Conservation (phyloP, 345 rosid species). For the Salix purpurea region DNA sequence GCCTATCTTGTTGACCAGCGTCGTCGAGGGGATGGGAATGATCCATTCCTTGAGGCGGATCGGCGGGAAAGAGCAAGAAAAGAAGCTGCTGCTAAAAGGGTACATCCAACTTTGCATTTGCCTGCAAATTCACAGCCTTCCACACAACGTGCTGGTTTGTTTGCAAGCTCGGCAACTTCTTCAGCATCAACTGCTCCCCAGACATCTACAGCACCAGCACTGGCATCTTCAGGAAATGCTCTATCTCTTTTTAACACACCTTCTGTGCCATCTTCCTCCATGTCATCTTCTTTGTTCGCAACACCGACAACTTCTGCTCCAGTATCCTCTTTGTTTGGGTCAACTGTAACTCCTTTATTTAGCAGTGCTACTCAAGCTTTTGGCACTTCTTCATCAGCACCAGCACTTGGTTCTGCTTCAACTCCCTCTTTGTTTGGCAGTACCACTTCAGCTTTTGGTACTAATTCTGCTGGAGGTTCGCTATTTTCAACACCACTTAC, state of each 20-base stretch:
- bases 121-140: conserved; percentile 70
- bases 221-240: conserved; percentile 60
- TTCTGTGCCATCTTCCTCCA: conserved; percentile 41
- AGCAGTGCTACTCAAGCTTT: too few relatives aligned
- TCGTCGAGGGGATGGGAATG: conserved; percentile 63
- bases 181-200: conserved; percentile 42
- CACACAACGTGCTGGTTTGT: conserved; percentile 61
- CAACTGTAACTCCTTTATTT: conserved; percentile 27
- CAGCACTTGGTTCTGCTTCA: conserved; percentile 55
- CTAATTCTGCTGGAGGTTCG: conserved; percentile 48
- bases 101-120: conserved; percentile 90
- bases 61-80: conserved; percentile 90
- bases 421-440: conserved; percentile 53
- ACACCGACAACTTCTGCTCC: conserved; percentile 67
- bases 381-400: conserved; percentile 27
- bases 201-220: conserved; percentile 48
- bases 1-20: conserved; percentile 92
- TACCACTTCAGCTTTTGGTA: conserved; percentile 42
- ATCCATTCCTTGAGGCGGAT: conserved; percentile 97
- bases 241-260: conserved; percentile 67
- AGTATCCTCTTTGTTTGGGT: conserved; percentile 53
- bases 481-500: conserved; percentile 62
- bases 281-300: conserved; percentile 56
- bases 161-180: conserved; percentile 49
- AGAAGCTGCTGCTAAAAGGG: conserved; percentile 95